Evolutionary conservation across 2,329 filamentous ascomycete genomes (phyloP), one percentile per base, ranked within the genome.

Genomic region (Arthrobotrys entomopaga): DNA sequence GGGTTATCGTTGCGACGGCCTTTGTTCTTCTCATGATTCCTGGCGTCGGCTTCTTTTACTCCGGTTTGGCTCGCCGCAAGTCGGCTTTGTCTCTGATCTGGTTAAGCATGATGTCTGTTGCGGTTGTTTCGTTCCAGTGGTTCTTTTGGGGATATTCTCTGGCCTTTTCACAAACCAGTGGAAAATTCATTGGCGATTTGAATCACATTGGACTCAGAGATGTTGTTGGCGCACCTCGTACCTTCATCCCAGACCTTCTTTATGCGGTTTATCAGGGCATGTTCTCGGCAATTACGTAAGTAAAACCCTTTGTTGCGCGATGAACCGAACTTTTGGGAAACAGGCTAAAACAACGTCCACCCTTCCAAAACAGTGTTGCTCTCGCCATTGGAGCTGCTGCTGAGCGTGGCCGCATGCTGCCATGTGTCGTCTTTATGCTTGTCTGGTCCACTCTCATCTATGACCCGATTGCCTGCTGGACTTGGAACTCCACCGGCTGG

Each of bases 21-120:
- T 87, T 96, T 56, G 92, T 96, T 69, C 85, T 96, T 78, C 88
- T 96, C 80, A 96, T 96, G 92, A 92, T 96, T 81, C 93, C 93
- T 42, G 93, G 93, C 69, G 92, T 96, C 80, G 93, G 92, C 61
- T 95, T 96, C 86, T 96, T 96, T 86, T 97, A 97, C 85, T 94
- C 91, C 49, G 93, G 92, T 77, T 89, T 96, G 15, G 92, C 93
- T 15, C 89, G 92, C 66, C 88, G 93, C 81, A 97, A 96, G 84
- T 96, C 92, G 0, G 93, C 93, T 2, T 85, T 97, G 64, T 91
- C 92, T 16, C 86, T 97, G 75, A 90, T 96, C 81, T 93, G 91
- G 86, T 86, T 96, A 2, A 91, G 91, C 13, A 87, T 96, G 83
- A 90, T 96, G 84, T 89, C 91, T 15, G 87, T 90, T 2, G 91